Evolutionary conservation across 164 flowering plant species (phyloP), one percentile per base, ranked within the genome.

Genomic region (Vitis rupestris): DNA sequence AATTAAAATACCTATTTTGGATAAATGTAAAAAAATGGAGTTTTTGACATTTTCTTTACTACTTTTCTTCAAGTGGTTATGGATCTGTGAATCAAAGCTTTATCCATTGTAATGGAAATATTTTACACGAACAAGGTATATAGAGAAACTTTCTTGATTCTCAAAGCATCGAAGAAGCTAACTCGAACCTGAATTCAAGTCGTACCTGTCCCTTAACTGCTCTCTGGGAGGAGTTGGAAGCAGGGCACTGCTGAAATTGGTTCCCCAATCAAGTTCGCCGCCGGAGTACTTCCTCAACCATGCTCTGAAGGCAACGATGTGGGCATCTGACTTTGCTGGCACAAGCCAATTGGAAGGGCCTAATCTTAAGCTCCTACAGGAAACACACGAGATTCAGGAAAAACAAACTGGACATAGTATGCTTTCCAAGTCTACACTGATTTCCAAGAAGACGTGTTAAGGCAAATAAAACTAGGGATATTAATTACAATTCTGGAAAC

Each of bases 281-380:
- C 83, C 87, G n/a, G 85, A 78, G 72, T 88, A 90, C 76, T 89
- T 92, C 65, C 83, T 86, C 31, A 94, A 70, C 99, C 99, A 94
- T 74, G 80, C 7, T 31, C 7, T 31, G 6, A 31, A 6, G 44
- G 44, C 5, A 56, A 87, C 78, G 49, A 91, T 92, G 58, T 82
- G 77, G 30, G 91, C 91, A 77, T 95, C 97, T 50, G 96, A 76
- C 65, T 91, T 91, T 62, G 98, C 91, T 54, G 97, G 99, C 54
- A 92, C 84, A 75, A 82, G 96, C 99, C 99, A 95, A 71, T 91
- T 90, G n/a, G 73, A 68, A 54, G 78, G 64, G 48, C 98, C 99
- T 68, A 61, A 92, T 75, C 71, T 85, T 91, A 15, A 66, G 88
- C 70, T 95, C 99, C 99, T 91, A 63, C 17, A 75, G 51, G 44